Conservation (phyloP, 179 eudicot genomes). For the Beta lomatogona region DNA sequence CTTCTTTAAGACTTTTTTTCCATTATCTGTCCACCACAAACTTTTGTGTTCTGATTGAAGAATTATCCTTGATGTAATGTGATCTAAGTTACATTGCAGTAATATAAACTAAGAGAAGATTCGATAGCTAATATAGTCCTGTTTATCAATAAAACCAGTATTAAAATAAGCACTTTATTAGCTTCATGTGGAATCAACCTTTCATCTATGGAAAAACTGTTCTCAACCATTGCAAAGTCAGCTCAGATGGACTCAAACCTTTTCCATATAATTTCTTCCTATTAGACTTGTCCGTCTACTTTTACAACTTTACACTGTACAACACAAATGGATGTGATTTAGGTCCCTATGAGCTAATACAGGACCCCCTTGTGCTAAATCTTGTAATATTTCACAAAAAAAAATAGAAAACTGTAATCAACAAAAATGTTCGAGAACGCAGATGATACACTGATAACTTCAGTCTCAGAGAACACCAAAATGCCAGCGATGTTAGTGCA, state of each 20-base stretch:
- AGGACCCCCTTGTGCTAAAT: constrained; percentile 15
- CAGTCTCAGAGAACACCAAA: background rate
- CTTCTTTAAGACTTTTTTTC: too few relatives aligned
- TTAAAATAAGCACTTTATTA: background rate
- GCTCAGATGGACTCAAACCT: background rate
- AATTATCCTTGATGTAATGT: too few relatives aligned
- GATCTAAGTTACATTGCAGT: too few relatives aligned
- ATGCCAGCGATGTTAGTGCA: background rate
- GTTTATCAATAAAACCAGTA: background rate
- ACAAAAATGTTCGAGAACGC: constrained; percentile 16
- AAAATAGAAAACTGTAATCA: constrained; percentile 1
- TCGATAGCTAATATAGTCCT: too few relatives aligned
- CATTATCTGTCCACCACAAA: too few relatives aligned
- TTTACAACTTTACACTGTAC: constrained; percentile 31
- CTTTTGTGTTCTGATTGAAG: too few relatives aligned
- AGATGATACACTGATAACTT: constrained; percentile 2
- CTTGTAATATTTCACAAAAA: constrained; percentile 2
- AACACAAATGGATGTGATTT: constrained; percentile 17
- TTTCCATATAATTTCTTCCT: constrained; percentile 1
- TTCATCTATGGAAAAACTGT: background rate
- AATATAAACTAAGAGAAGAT: too few relatives aligned
- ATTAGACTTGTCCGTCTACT: background rate
- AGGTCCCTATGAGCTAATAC: background rate
- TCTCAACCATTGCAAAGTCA: background rate
- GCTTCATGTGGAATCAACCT: background rate